Evolutionary conservation across 495 filamentous ascomycete species (phyloP), one percentile per base, ranked within the genome.

Genomic region (Cercophora sp.): DNA sequence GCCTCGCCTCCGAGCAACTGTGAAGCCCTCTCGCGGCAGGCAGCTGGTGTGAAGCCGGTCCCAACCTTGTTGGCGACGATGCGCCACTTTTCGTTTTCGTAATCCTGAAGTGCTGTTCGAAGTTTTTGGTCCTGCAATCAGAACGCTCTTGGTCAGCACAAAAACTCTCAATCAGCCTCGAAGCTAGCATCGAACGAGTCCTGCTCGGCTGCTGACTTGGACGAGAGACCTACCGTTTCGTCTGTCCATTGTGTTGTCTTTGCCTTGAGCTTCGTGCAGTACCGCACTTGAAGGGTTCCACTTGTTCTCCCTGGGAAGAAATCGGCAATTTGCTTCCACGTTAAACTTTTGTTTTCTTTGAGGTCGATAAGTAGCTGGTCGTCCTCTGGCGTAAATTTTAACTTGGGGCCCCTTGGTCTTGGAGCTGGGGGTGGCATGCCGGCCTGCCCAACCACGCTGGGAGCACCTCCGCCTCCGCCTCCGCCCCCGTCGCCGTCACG

Each of bases 301-400:
- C 85, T 90, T 35, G 87, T 89, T 42, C 91, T 75, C 9, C 90
- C 91, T 6, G 91, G 91, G 59, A 96, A 95, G 70, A 92, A 95
- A 61, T 94, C 89, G 48, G 88, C 86, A 58, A 96, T 95, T 76
- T 96, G 90, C 64, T 93, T 94, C 91, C 91, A 96, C 8, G 91
- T 90, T 59, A 96, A 77, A 58, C 86, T 86, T 65, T 91, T 92
- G 54, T 91, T 88, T 70, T 96, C 91, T 67, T 96, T 96, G 46
- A 96, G 72, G 52, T 92, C 88, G 16, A 95, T 82, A 32, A 96
- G 71, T 43, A 92, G 71, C 43, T 82, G 79, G 67, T 96, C 91
- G 62, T 96, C 90, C 67, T 92, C 89, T 35, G 87, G 82, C 1
- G 89, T 94, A 60, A 95, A 96, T 60, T 92, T 94, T 52, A 92